Evolutionary conservation across 768 basidiomycete species (phyloP), one percentile per base, ranked within the genome.

Genomic region (Leccinum incarnatum): DNA sequence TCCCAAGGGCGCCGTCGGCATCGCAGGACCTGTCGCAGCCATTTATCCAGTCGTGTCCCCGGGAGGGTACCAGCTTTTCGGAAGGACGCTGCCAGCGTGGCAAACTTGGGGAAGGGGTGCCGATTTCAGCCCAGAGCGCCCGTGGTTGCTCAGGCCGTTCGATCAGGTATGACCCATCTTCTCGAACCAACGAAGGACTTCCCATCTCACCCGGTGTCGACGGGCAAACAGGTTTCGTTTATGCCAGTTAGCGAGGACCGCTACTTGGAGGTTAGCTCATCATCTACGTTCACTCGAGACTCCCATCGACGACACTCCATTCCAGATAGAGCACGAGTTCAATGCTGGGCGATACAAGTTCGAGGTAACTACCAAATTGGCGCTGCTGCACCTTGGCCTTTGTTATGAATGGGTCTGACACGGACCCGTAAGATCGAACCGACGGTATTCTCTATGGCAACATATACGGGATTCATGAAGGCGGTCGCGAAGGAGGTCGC

Each of bases 41-140:
- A 87, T 87, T 40, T 87, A 87, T 62, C 85, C 85, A 0, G 77
- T 85, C 40, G 82, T 82, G 57, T 83, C 82, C 2, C 85, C 85
- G 0, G 87, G 87, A 21, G 86, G 87, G 0, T 87, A 88, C 66
- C 84, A 85, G 63, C 71, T 87, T 6, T 84, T 79, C 60, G 87
- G 83, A 0, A 76, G 87, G 25, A 84, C 88, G 0, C 70, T 89
- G 7, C 82, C 88, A 0, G 76, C 83, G 0, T 89, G 86, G 86
- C 79, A 84, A 50, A 80, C 85, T 0, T 85, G 84, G 83, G 81
- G 84, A 0, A 79, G 74, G 30, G 85, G 83, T 0, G 51, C 63
- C 0, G 74, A 81, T 58, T 85, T 84, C 56, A 63, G 65, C 4
- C 69, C 77, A 14, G 76, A 78, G 4, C 71, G 70, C 17, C 86